Conservation (phyloP, 2,329 filamentous ascomycete species). For the Tolypocladium ovalisporum region DNA sequence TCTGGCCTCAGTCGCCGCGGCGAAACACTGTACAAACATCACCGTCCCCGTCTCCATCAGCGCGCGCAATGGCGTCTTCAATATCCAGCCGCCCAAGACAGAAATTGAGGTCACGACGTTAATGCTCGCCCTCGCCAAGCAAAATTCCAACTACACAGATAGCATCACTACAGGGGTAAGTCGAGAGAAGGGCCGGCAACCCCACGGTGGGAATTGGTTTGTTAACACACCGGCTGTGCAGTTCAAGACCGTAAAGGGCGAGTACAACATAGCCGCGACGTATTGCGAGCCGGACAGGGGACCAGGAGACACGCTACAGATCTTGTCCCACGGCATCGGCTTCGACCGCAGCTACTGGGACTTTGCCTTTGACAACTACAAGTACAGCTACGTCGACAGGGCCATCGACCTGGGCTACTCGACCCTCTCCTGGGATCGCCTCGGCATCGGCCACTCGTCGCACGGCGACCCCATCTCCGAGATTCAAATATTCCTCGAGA, state of each 20-base stretch:
- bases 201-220: too few species aligned
- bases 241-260: slow-evolving; percentile 38
- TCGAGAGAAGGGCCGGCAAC: neutral
- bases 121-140: slow-evolving; percentile 34
- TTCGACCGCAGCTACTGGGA: slow-evolving; percentile 49
- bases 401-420: slow-evolving; percentile 47
- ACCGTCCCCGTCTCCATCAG: slow-evolving; percentile 44
- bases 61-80: slow-evolving; percentile 42
- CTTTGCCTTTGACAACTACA: slow-evolving; percentile 41
- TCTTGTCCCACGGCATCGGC: slow-evolving; percentile 30
- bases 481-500: slow-evolving; percentile 46
- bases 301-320: slow-evolving; percentile 24
- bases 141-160: slow-evolving; percentile 38
- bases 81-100: slow-evolving; percentile 31
- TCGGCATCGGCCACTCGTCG: slow-evolving; percentile 47
- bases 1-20: slow-evolving; percentile 16
- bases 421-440: slow-evolving; percentile 50
- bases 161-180: slow-evolving; percentile 31
- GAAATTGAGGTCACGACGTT: slow-evolving; percentile 49
- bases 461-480: slow-evolving; percentile 48
- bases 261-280: slow-evolving; percentile 46
- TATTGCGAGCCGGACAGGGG: slow-evolving; percentile 47
- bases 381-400: slow-evolving; percentile 50
- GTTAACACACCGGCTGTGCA: slow-evolving; percentile 8
- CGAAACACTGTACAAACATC: slow-evolving; percentile 34